Conservation (phyloP, 495 filamentous ascomycete species). For the Hypoxylon fuscum region DNA sequence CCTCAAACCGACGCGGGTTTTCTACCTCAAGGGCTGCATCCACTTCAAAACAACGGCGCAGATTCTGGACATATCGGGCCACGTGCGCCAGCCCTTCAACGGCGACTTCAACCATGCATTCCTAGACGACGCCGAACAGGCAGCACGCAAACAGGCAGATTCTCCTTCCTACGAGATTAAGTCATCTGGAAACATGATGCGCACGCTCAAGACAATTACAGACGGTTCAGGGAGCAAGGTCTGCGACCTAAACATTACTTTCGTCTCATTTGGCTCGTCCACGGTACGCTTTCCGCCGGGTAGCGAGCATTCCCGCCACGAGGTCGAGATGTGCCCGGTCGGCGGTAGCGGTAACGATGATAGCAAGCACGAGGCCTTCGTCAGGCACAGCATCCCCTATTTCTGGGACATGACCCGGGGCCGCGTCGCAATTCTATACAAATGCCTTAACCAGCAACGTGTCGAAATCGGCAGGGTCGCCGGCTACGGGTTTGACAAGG, state of each 20-base stretch:
- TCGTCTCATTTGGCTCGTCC: slow-evolving; percentile 41
- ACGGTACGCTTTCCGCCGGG: slow-evolving; percentile 37
- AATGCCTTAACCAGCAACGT: slow-evolving; percentile 45
- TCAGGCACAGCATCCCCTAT: slow-evolving; percentile 40
- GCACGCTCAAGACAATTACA: slow-evolving; percentile 41
- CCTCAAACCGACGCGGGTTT: slow-evolving; percentile 28
- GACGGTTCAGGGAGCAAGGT: slow-evolving; percentile 30
- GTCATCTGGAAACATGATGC: slow-evolving; percentile 46
- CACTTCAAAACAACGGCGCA: slow-evolving; percentile 43
- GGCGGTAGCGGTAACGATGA: slow-evolving; percentile 26
- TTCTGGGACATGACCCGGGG: slow-evolving; percentile 46
- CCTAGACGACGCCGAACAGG: slow-evolving; percentile 35
- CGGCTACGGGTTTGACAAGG: slow-evolving; percentile 41
- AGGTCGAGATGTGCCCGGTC: slow-evolving; percentile 42
- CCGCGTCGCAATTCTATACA: slow-evolving; percentile 40
- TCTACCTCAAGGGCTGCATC: slow-evolving; percentile 42
- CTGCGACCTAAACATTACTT: slow-evolving; percentile 45
- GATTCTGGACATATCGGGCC: slow-evolving; percentile 34
- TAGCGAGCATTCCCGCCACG: slow-evolving; percentile 38
- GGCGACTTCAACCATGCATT: slow-evolving; percentile 43
- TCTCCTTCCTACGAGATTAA: slow-evolving; percentile 35
- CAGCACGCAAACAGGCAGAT: slow-evolving; percentile 11
- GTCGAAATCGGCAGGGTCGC: slow-evolving; percentile 42
- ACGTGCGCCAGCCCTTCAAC: slow-evolving; percentile 18
- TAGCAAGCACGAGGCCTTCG: slow-evolving; percentile 44